phyloP scores from a whole-genome alignment of 1,139 yeast species.

The Taphrina communis region DNA sequence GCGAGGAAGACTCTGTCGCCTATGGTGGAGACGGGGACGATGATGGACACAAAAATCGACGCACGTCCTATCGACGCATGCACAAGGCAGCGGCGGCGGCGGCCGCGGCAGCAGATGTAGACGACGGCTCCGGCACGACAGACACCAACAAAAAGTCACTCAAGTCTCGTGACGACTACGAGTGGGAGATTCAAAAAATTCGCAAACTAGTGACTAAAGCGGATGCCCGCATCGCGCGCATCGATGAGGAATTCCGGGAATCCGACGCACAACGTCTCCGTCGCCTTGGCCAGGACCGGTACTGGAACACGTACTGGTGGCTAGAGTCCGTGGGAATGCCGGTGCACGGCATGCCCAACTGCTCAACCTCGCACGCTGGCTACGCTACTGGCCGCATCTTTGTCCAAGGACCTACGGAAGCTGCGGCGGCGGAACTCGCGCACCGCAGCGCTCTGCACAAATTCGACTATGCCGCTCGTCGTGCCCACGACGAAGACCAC shows the following conservation, averaged over 20 bases:
- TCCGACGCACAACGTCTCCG: conserved; percentile 77
- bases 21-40: not conserved
- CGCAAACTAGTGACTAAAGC: conserved; percentile 56
- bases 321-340: conserved; percentile 80
- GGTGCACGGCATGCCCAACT: conserved; percentile 52
- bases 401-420: conserved; percentile 88
- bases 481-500: conserved; percentile 64
- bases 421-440: conserved; percentile 59
- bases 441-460: conserved; percentile 53
- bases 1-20: conserved; percentile 40
- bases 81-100: conserved; percentile 22
- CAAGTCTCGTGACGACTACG: conserved; percentile 29
- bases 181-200: conserved; percentile 40
- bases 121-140: conserved; percentile 43
- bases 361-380: conserved; percentile 56
- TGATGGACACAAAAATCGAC: not conserved
- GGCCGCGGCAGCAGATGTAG: conserved; percentile 45
- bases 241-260: conserved; percentile 52
- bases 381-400: conserved; percentile 86
- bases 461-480: conserved; percentile 53
- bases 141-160: not conserved
- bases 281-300: conserved; percentile 80
- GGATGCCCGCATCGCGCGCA: conserved; percentile 59
- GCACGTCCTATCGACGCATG: conserved; percentile 1
- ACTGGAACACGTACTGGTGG: conserved; percentile 93